phyloP scores from a whole-genome alignment of 2,329 filamentous ascomycete genomes.

The Seiridium unicorne region DNA sequence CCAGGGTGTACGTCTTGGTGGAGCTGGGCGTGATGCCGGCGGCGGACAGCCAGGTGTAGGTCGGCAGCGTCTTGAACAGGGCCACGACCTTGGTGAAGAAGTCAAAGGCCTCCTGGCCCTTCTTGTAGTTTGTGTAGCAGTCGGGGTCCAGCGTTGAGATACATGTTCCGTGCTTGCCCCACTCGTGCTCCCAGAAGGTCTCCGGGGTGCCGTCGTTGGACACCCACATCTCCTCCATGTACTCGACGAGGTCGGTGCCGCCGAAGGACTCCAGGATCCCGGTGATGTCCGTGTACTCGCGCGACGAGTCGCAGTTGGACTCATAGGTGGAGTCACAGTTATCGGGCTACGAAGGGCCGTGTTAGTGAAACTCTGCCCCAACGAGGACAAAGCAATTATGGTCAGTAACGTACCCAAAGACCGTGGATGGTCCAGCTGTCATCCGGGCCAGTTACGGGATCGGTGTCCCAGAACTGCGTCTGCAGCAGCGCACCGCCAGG shows the following conservation, averaged over 20 bases:
- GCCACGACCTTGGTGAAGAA: constrained; percentile 67
- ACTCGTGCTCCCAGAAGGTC: constrained; percentile 72
- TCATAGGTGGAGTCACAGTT: constrained; percentile 71
- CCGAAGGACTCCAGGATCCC: constrained; percentile 48
- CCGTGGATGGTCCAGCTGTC: constrained; percentile 10
- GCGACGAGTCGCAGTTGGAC: constrained; percentile 59
- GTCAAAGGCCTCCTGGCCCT: constrained; percentile 64
- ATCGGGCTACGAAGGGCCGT: constrained; percentile 56
- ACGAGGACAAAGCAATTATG: constrained; percentile 65
- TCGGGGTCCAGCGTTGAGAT: constrained; percentile 62
- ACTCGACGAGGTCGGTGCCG: constrained; percentile 53
- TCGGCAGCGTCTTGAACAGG: constrained; percentile 65
- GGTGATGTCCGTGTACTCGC: constrained; percentile 65
- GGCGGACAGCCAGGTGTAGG: constrained; percentile 59
- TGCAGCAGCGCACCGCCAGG: constrained; percentile 70
- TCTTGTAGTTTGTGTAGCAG: constrained; percentile 62
- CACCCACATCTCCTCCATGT: constrained; percentile 73
- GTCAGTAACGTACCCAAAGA: constrained; percentile 1
- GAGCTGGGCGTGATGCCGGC: constrained; percentile 58
- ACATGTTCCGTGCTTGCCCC: constrained; percentile 73
- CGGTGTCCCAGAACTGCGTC: constrained; percentile 60
- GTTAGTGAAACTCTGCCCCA: neutral
- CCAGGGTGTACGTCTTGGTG: constrained; percentile 56
- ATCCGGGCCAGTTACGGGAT: constrained; percentile 5
- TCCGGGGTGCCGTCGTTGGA: constrained; percentile 63